phyloP scores from a whole-genome alignment of 495 filamentous ascomycete genomes.

The Talaromyces wortmannii region DNA sequence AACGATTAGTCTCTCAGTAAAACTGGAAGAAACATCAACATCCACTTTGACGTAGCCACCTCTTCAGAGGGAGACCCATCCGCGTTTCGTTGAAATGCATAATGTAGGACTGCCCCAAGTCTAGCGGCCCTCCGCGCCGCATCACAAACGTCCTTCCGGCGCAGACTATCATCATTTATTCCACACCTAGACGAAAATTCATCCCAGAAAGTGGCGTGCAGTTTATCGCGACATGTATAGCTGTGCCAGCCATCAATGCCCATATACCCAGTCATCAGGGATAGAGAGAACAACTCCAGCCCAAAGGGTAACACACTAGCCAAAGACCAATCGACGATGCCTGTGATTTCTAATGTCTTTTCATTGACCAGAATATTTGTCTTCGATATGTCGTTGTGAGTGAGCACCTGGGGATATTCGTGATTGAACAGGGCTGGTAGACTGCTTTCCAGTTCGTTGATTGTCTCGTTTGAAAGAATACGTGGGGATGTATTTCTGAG shows the following conservation, averaged over 20 bases:
- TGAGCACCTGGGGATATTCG: slow-evolving; percentile 22
- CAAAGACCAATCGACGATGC: slow-evolving; percentile 26
- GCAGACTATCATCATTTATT: slow-evolving; percentile 9
- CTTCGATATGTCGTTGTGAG: slow-evolving; percentile 21
- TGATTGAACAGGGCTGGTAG: slow-evolving; percentile 16
- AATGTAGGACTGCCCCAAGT: slow-evolving; percentile 13
- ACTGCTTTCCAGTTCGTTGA: slow-evolving; percentile 13
- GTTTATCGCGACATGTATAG: slow-evolving; percentile 9
- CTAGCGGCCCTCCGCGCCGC: slow-evolving; percentile 11
- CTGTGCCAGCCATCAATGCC: slow-evolving; percentile 16
- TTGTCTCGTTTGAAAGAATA: slow-evolving; percentile 6
- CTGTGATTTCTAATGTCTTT: slow-evolving; percentile 22
- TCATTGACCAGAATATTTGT: slow-evolving; percentile 22
- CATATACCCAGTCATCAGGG: slow-evolving; percentile 19
- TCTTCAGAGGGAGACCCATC: slow-evolving; percentile 16
- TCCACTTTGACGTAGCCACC: slow-evolving; percentile 9
- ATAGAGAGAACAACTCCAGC: slow-evolving; percentile 19
- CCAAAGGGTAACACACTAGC: slow-evolving; percentile 22
- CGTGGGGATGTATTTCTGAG: slow-evolving; percentile 4
- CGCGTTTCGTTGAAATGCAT: slow-evolving; percentile 18
- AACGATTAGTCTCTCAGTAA: too few relatives aligned
- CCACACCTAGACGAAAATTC: slow-evolving; percentile 14
- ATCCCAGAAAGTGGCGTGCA: slow-evolving; percentile 16
- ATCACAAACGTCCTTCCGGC: slow-evolving; percentile 6
- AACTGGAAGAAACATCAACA: background rate